phyloP scores from a whole-genome alignment of 495 filamentous ascomycete species.

The Letharia columbiana region DNA sequence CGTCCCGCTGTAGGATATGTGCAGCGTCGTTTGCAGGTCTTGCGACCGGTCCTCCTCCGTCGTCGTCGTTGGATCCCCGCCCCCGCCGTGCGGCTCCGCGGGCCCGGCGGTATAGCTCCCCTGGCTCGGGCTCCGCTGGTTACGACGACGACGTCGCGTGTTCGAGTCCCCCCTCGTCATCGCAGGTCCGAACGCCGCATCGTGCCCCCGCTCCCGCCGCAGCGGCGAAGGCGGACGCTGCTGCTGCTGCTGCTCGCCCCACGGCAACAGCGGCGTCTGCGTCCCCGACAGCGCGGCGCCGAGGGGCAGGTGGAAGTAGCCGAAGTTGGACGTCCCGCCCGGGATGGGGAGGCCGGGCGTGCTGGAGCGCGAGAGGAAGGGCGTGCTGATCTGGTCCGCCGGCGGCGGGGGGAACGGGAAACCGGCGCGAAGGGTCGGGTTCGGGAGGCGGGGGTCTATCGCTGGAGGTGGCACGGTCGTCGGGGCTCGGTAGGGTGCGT shows the following conservation, averaged over 20 bases:
- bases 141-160: too few species aligned
- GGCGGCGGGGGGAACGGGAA: constrained; percentile 27
- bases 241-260: constrained; percentile 18
- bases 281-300: constrained; percentile 69
- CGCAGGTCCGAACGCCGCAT: too few species aligned
- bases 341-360: constrained; percentile 52
- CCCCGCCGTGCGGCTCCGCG: constrained; percentile 12
- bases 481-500: neutral
- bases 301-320: constrained; percentile 84
- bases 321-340: constrained; percentile 74
- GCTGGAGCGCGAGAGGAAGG: constrained; percentile 37
- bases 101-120: constrained; percentile 35
- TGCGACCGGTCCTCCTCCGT: constrained; percentile 6
- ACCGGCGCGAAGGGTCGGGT: constrained; percentile 3
- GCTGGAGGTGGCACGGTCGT: neutral
- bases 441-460: neutral
- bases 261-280: constrained; percentile 63
- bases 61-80: constrained; percentile 13
- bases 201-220: neutral
- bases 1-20: constrained; percentile 78
- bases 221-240: constrained; percentile 6
- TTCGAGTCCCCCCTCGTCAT: too few species aligned
- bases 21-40: constrained; percentile 84
- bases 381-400: constrained; percentile 29
- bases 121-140: too few species aligned